phyloP scores from a whole-genome alignment of 1,284 basidiomycete genomes.

The Kwoniella shivajii region DNA sequence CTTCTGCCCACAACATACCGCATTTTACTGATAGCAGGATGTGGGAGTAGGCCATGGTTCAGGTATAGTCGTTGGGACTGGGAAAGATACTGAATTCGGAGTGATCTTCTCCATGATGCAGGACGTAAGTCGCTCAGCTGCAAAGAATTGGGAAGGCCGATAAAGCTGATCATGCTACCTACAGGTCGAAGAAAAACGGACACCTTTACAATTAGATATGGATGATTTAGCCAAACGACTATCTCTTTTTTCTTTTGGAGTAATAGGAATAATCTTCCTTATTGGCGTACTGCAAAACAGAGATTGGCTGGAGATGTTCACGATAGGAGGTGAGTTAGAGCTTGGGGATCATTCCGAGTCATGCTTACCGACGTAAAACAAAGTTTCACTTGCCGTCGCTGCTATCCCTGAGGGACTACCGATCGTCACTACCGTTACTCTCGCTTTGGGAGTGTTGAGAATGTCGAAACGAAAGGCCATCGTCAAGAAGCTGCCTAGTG shows the following conservation, averaged over 20 bases:
- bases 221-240: conserved; percentile 94
- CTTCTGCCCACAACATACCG: not conserved
- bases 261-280: conserved; percentile 91
- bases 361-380: no score
- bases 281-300: conserved; percentile 84
- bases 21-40: conserved; percentile 16
- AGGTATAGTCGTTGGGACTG: conserved; percentile 89
- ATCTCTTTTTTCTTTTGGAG: conserved; percentile 82
- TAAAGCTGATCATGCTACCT: not conserved
- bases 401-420: conserved; percentile 97
- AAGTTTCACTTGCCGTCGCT: conserved; percentile 93
- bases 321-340: conserved; percentile 79
- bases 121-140: conserved; percentile 64
- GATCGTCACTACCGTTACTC: conserved; percentile 95
- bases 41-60: conserved; percentile 67
- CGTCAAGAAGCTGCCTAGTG: conserved; percentile 93
- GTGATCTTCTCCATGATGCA: conserved; percentile 99
- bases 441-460: conserved; percentile 87
- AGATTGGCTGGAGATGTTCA: conserved; percentile 98
- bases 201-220: conserved; percentile 92
- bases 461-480: conserved; percentile 96
- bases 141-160: not conserved
- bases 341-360: not conserved
- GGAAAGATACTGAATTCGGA: conserved; percentile 88
- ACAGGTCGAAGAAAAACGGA: conserved; percentile 87